Conservation (phyloP, 257 asterid genomes). For the Paulownia fortunei region DNA sequence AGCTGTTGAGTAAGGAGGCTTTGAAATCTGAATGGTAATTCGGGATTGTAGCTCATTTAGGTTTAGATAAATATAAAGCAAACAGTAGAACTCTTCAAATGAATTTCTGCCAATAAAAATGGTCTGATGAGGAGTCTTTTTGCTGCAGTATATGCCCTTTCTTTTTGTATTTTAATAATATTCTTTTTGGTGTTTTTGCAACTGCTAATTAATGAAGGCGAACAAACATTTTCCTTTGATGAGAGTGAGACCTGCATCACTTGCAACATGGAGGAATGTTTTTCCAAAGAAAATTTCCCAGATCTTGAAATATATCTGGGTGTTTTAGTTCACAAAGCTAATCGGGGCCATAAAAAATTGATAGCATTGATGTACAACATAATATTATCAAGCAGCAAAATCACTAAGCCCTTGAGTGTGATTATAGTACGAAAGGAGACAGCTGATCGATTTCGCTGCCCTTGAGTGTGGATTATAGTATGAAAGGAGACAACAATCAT, state of each 20-base stretch:
- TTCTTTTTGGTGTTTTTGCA: not conserved
- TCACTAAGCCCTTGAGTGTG: not conserved
- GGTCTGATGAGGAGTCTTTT: not conserved
- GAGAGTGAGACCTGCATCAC: not conserved
- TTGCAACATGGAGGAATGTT: no score
- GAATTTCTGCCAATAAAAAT: not conserved
- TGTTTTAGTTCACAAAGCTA: not conserved
- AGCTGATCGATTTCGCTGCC: no score
- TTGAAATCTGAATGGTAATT: constrained; percentile 13
- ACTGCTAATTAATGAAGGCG: not conserved
- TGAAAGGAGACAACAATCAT: not conserved
- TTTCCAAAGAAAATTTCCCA: no score
- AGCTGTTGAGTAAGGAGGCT: not conserved
- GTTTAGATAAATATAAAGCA: not conserved
- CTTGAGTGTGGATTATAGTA: not conserved
- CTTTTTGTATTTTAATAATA: not conserved
- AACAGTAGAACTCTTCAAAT: not conserved
- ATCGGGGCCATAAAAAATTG: not conserved
- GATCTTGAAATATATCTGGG: not conserved
- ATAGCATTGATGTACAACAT: not conserved
- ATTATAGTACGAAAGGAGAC: no score
- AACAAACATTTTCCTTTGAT: not conserved
- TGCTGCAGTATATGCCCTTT: not conserved
- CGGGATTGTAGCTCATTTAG: not conserved
- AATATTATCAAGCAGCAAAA: constrained; percentile 8